Base-by-base conservation (phyloP, 768 basidiomycete species). In the Lanmaoa rubissima region DNA sequence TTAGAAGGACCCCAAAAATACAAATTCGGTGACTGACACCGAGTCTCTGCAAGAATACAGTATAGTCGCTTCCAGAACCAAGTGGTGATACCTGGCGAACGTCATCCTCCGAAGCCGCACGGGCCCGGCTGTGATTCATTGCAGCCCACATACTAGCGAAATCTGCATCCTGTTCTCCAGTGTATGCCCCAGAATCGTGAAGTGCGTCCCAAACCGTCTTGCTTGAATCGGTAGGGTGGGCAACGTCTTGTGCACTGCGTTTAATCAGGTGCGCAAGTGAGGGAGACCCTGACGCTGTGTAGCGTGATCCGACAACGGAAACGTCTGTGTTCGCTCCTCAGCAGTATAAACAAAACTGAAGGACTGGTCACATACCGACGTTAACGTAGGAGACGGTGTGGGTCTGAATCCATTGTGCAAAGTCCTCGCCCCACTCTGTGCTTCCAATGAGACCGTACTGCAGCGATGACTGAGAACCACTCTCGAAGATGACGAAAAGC, bases 371-470 rank as follows among this genome's bases (percentile, higher is more conserved):
- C 74, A 38, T 65, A 76, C 78, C 84, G 26, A 94, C 78, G 66
- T 97, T 97, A 55, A 97, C 70, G 67, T 98, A 98, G 14, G 90
- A 81, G 16, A 91, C 93, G 43, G 87, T 89, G 59, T 95, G 82
- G 28, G 85, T 75, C 24, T 82, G 78, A 42, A 98, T 83, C 84
- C 88, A 95, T 21, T 82, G 78, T 0, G 84, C 72, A 67, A 96
- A 98, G 69, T 98, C 96, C 71, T 97, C 95, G 10, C 86, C 92
- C 82, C 88, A 96, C 72, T 98, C 94, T 4, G 92, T 95, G 65
- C 87, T 90, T 28, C 95, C 95, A 38, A 92, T 69, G 41, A 93
- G 78, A 26, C 90, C 90, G 51, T 82, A 81, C 79, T 80, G n/a
- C 9, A 53, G 35, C 34, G 24, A 34, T 35, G 45, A 35, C 24